Evolutionary conservation across 257 asterid species (phyloP), one percentile per base, ranked within the genome.

Genomic region (Osmanthus fragrans): DNA sequence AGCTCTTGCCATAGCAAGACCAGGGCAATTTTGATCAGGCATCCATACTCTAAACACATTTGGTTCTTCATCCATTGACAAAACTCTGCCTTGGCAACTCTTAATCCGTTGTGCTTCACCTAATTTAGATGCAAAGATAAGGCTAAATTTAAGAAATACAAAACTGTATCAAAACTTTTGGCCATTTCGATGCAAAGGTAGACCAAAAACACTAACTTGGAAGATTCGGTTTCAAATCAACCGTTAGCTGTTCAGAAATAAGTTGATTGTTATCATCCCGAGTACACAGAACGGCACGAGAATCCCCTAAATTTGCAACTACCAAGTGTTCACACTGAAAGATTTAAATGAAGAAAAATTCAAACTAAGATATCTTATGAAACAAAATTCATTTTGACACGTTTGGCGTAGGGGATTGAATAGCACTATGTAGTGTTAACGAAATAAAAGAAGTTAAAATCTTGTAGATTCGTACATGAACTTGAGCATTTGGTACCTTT

Each of bases 1-100:
- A 39, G 97, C 96, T 64, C 97, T 83, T 1, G 98, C 91, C 98
- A 94, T 94, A 79, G 97, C 98, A 60, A 94, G 88, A 23, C 98
- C 98, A 0, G 98, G 98, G 82, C 94, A 89, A 76, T 92, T 97
- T 84, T 89, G 89, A 66, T 92, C 84, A 13, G 98, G 98, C 97
- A 94, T 90, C 98, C 98, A 94, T 30, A 94, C 81, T 73, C 97
- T 78, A 73, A 80, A 92, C 58, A 92, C 91, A 64, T 77, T 87
- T 47, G 97, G 97, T 82, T 94, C 98, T 84, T 83, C 88, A 47
- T 87, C 93, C 92, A 92, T 90, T 4, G 98, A 93, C 85, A 89
- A 82, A 2, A 94, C 93, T 81, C 98, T 80, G 27, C 98, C 98
- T 78, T 85, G 81, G 70, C 89, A 42, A 9, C 84, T 82, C 75